A percentile compares a stretch with the other conserved stretches of the same genome.
phyloP scores from a whole-genome alignment of 371 early-diverging fungal species.

The Apophysomyces ossiformis region DNA sequence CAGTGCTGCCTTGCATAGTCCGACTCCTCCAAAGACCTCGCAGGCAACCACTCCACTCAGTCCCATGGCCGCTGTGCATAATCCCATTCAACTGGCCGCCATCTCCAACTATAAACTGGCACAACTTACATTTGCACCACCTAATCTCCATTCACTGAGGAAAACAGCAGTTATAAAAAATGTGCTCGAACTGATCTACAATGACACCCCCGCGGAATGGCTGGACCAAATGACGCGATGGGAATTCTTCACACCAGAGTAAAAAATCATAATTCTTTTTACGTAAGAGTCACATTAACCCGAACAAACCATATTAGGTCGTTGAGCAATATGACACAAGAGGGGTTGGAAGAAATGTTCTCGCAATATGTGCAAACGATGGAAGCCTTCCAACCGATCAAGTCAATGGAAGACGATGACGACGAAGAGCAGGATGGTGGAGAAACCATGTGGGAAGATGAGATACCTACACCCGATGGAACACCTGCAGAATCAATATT shows the following conservation, averaged over 20 bases:
- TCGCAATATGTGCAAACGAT: constrained; percentile 50
- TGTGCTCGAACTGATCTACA: constrained; percentile 46
- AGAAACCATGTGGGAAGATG: constrained; percentile 27
- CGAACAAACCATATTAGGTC: constrained; percentile 32
- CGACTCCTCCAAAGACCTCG: constrained; percentile 12
- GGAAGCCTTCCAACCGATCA: constrained; percentile 47
- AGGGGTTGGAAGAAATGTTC: constrained; percentile 50
- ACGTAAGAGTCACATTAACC: constrained; percentile 19
- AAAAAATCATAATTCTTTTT: constrained; percentile 15
- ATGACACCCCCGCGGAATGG: constrained; percentile 54
- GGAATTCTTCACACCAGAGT: constrained; percentile 58
- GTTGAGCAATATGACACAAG: constrained; percentile 51
- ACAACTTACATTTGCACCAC: constrained; percentile 59
- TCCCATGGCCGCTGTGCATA: constrained; percentile 33
- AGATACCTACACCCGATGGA: constrained; percentile 13
- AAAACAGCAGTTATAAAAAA: constrained; percentile 57
- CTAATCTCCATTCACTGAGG: constrained; percentile 49
- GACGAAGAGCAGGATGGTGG: constrained; percentile 32
- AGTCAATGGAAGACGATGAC: constrained; percentile 31
- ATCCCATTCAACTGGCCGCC: constrained; percentile 57
- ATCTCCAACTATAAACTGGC: constrained; percentile 60
- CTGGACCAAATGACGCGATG: constrained; percentile 59
- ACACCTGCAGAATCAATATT: constrained; percentile 24
- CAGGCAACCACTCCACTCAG: neutral
- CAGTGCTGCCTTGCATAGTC: constrained; percentile 10